Base-by-base conservation (phyloP, 208 protist species). In the Acanthamoeba triangularis region DNA sequence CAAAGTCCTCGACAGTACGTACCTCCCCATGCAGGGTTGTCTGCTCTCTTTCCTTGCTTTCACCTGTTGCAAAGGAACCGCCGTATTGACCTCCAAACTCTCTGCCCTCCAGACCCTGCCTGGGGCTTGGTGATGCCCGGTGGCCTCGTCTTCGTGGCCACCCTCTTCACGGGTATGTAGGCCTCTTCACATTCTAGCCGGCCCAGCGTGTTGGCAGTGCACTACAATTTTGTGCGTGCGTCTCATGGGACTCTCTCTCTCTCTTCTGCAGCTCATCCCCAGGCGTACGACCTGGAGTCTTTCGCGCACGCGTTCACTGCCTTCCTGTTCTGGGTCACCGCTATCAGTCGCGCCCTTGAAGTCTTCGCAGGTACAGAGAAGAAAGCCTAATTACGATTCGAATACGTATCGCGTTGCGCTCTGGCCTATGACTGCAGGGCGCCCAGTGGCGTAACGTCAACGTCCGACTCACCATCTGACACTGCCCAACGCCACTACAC, bases 1-100 rank as follows among this genome's bases (percentile, higher is more conserved):
- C 85, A 91, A 91, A 91, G 85, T 91, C 3, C 85, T 91, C 61
- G 85, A 91, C 23, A 91, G 85, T 91, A 41, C 52, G 85, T 91
- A 20, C 37, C 30, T n/a, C 65, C 65, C 1, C 23, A 7, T 67
- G 61, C 61, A 3, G 1, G 61, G 4, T 7, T 1, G 3, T 67
- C 28, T 28, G 11, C 11, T 1, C n/a, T 82, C 30, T 52, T 7
- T 82, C 20, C 13, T 49, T 13, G 37, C 8, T 28, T 20, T 35
- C 4, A 28, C 20, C 37, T 37, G 23, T n/a, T 82, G 52, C 11
- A 56, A 56, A 18, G 14, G 16, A 11, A 56, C 16, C 14, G 52
- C 16, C 16, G 1, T 56, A 11, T 56, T 18, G 52, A 56, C 5
- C 52, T 18, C 52, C 52, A 56, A 10, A 2, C 56, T 5, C 28